Evolutionary conservation across 345 rosid species (phyloP).

Genomic region (Psidium friedrichsthalianum): DNA sequence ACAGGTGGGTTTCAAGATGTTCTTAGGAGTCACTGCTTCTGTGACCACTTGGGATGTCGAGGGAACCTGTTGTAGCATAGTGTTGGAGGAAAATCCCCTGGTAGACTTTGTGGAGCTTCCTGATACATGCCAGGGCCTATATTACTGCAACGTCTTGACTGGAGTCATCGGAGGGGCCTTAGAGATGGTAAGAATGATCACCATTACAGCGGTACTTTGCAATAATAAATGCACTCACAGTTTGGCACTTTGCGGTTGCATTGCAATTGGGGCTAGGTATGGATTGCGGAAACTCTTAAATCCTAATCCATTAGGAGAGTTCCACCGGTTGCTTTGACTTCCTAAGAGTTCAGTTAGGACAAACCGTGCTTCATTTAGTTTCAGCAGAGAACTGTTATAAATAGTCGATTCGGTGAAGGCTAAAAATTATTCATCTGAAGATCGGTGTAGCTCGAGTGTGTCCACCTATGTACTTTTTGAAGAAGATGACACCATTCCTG

Average conservation of each 20-base stretch:
- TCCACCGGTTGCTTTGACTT: background rate
- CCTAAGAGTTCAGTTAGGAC: background rate
- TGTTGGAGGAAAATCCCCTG: constrained; percentile 86
- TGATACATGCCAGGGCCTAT: constrained; percentile 84
- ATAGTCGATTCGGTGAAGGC: background rate
- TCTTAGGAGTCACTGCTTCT: constrained; percentile 77
- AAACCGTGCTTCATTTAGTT: background rate
- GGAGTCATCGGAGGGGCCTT: constrained; percentile 90
- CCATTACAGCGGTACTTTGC: background rate
- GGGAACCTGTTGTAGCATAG: constrained; percentile 72
- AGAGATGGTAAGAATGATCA: constrained; percentile 56
- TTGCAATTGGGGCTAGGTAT: background rate
- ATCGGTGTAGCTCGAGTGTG: accelerated
- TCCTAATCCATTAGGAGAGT: background rate
- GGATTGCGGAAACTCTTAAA: background rate
- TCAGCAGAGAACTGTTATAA: background rate
- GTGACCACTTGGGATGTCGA: constrained; percentile 80
- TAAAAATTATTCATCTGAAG: background rate
- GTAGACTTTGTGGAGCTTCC: constrained; percentile 96
- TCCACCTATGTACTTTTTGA: background rate
- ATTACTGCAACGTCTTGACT: constrained; percentile 79
- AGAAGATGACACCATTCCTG: background rate
- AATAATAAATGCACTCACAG: background rate
- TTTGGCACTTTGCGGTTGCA: background rate
- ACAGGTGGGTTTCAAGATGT: constrained; percentile 96